A percentile compares a stretch with the other conserved stretches of the same genome.
These are phyloP conservation scores for Phyllosticta paracitricarpa DNA, from an alignment of 2,329 filamentous ascomycete species.

Conservation along the genomic window DNA sequence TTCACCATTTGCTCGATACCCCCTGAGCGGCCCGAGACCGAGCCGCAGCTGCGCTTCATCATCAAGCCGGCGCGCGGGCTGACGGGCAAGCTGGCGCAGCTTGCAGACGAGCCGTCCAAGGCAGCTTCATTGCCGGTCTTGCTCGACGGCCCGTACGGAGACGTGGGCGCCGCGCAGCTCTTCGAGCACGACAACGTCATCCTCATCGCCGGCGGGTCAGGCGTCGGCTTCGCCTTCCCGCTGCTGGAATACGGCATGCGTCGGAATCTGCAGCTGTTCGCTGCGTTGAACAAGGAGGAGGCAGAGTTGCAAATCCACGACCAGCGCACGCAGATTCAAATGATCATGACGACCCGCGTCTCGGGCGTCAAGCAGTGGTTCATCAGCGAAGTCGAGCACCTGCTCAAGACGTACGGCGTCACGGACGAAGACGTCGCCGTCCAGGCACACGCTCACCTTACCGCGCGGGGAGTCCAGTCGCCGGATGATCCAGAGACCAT, in stretches of 20 bases:
- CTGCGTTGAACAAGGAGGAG: background rate
- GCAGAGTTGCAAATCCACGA: background rate
- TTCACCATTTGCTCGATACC: conserved; percentile 48
- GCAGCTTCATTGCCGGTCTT: conserved; percentile 33
- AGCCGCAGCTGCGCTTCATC: conserved; percentile 42
- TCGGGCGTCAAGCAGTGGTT: conserved; percentile 8
- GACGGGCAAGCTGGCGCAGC: conserved; percentile 36
- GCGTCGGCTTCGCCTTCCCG: conserved; percentile 43
- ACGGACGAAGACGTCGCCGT: background rate
- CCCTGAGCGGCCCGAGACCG: background rate
- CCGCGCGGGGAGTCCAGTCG: background rate
- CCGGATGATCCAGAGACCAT: background rate
- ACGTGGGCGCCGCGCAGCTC: conserved; percentile 26
- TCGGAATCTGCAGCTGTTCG: conserved; percentile 2
- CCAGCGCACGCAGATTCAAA: background rate
- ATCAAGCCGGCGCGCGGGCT: conserved; percentile 41
- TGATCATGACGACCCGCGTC: conserved; percentile 5
- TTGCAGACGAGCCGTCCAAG: conserved; percentile 29
- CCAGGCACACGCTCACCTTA: conserved; percentile 10
- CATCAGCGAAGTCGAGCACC: background rate
- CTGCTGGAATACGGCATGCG: conserved; percentile 35
- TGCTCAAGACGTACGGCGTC: conserved; percentile 2
- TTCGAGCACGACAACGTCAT: conserved; percentile 35
- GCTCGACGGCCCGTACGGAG: conserved; percentile 51
- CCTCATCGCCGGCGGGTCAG: conserved; percentile 47